Conservation (phyloP, 2,329 filamentous ascomycete species). For the Aspergillus ruber region DNA sequence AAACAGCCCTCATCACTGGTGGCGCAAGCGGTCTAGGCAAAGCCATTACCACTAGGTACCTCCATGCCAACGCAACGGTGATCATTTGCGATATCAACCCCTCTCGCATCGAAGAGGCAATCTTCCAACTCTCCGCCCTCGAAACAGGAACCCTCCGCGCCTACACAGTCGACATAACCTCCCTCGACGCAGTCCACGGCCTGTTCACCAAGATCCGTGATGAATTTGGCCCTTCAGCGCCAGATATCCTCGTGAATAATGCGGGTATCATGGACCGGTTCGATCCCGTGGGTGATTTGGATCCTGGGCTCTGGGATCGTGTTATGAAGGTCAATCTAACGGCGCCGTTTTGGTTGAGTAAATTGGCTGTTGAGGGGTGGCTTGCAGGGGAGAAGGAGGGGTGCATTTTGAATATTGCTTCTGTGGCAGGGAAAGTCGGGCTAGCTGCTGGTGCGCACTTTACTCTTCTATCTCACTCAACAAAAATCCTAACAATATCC, state of each 20-base stretch:
- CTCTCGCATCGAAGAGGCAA: conserved; percentile 17
- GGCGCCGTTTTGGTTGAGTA: conserved; percentile 48
- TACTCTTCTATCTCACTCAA: no score
- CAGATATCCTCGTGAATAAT: conserved; percentile 56
- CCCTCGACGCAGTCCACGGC: conserved; percentile 26
- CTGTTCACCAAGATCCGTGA: conserved; percentile 28
- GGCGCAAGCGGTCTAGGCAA: conserved; percentile 33
- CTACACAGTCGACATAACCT: conserved; percentile 34
- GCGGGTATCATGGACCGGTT: conserved; percentile 54
- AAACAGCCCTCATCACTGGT: conserved; percentile 30
- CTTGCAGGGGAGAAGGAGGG: conserved; percentile 34
- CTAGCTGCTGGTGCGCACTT: conserved; percentile 35
- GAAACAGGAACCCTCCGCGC: conserved; percentile 15
- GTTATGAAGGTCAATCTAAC: conserved; percentile 54
- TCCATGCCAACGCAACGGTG: conserved; percentile 33
- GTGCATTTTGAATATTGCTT: conserved; percentile 49
- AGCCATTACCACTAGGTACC: conserved; percentile 28
- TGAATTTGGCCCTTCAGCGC: conserved; percentile 32
- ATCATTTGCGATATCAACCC: conserved; percentile 34
- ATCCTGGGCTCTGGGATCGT: conserved; percentile 45
- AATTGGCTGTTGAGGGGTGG: conserved; percentile 46
- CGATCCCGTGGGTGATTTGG: conserved; percentile 45
- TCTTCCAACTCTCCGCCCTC: conserved; percentile 14
- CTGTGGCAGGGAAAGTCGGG: conserved; percentile 41
- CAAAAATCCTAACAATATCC: neutral